A percentile compares a stretch with the other conserved stretches of the same genome.
These are phyloP conservation scores for Yamagishiella unicocca DNA, from an alignment of 139 green algal species.

Conservation along the genomic window DNA sequence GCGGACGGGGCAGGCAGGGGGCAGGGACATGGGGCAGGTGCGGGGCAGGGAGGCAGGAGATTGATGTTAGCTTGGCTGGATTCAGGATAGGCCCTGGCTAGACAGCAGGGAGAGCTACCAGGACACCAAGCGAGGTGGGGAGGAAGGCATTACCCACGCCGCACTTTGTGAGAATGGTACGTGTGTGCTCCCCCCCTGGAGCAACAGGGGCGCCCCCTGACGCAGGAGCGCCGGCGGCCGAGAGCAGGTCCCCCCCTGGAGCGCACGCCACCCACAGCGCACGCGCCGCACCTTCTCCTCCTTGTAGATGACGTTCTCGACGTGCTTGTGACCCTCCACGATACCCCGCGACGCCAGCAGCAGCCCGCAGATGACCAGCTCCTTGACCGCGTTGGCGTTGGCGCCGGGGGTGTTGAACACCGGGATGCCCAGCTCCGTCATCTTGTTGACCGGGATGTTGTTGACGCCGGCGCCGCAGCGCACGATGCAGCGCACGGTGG, in stretches of 20 bases:
- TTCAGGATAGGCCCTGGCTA: too few relatives aligned
- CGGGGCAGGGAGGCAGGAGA: too few relatives aligned
- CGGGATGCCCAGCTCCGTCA: slow-evolving; percentile 72
- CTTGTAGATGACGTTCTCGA: slow-evolving; percentile 64
- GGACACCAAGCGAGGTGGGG: too few relatives aligned
- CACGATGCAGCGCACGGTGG: slow-evolving; percentile 62
- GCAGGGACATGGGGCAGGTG: too few relatives aligned
- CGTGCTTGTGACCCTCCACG: slow-evolving; percentile 64
- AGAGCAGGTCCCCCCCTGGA: background rate
- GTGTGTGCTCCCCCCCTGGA: too few relatives aligned
- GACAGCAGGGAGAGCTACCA: too few relatives aligned
- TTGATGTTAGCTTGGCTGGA: too few relatives aligned
- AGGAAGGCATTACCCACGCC: too few relatives aligned
- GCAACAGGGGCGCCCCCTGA: too few relatives aligned
- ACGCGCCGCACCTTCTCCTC: slow-evolving; percentile 59
- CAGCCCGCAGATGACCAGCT: slow-evolving; percentile 68
- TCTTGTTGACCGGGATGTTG: slow-evolving; percentile 69
- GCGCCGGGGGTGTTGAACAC: slow-evolving; percentile 75
- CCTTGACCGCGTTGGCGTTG: slow-evolving; percentile 74
- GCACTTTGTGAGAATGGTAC: too few relatives aligned
- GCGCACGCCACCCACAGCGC: background rate
- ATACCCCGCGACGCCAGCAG: slow-evolving; percentile 68
- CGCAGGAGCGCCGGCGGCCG: too few relatives aligned
- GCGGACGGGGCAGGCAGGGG: too few relatives aligned
- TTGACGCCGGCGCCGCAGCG: slow-evolving; percentile 71